These are phyloP conservation scores for Globisporangium echinulatum DNA, from an alignment of 352 stramenopile species.

Conservation along the genomic window DNA sequence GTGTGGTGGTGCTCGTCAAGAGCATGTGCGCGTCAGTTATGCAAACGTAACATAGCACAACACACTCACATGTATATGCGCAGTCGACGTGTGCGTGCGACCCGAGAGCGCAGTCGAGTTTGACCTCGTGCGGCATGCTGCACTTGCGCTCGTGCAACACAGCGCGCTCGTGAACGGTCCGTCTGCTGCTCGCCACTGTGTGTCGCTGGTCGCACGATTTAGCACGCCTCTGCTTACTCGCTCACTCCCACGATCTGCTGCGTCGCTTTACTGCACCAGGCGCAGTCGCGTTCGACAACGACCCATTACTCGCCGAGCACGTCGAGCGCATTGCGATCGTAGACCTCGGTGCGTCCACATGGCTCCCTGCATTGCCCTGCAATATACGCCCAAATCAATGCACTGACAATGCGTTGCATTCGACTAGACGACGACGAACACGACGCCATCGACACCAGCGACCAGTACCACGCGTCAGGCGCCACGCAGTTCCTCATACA, in stretches of 20 bases:
- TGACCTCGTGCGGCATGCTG: constrained; percentile 21
- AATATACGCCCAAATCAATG: background rate
- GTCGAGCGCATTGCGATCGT: constrained; percentile 34
- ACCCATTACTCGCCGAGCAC: constrained; percentile 22
- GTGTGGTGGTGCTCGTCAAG: too few species aligned
- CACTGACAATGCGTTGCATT: background rate
- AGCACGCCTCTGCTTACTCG: too few species aligned
- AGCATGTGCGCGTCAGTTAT: too few species aligned
- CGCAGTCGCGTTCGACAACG: constrained; percentile 15
- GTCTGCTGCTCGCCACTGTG: background rate
- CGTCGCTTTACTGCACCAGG: constrained; percentile 16
- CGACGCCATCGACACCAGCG: constrained; percentile 11
- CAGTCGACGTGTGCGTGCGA: constrained; percentile 57
- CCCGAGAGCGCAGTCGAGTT: constrained; percentile 41
- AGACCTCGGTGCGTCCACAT: constrained; percentile 24
- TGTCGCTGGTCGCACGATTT: too few species aligned
- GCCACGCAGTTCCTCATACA: constrained; percentile 45
- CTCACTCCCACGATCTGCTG: too few species aligned
- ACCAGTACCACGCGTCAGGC: constrained; percentile 10
- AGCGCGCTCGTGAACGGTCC: background rate
- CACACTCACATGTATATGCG: too few species aligned
- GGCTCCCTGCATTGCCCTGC: too few species aligned
- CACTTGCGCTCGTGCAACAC: background rate
- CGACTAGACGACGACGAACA: background rate
- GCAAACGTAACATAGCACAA: too few species aligned